Base-by-base conservation (phyloP, 2,329 filamentous ascomycete species). In the Xylaria hypoxylon region DNA sequence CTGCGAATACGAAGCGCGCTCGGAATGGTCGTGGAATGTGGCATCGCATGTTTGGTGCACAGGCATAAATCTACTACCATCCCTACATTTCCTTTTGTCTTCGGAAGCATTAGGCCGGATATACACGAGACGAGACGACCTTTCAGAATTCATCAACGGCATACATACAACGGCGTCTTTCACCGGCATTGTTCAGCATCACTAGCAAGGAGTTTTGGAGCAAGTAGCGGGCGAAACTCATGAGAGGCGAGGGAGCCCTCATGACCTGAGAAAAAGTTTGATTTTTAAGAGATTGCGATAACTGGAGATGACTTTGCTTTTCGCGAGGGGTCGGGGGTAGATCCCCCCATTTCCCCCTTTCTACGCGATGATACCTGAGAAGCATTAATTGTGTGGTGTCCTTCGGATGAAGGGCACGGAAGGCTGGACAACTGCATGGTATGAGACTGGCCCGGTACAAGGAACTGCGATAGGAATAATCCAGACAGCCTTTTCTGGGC, bases 11-110 rank as follows among this genome's bases (percentile, higher is more conserved):
- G n/a, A 86, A 85, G 80, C 83, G 85, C 58, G 81, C 80, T 65
- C 80, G 82, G 57, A 79, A 81, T 48, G 75, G 75, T 48, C 81
- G 84, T 44, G 83, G 85, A 68, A 81, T 87, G 79, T 85, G 85
- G 77, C 83, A 82, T 38, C 84, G 86, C 47, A 80, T 87, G 65
- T 85, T 87, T 65, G 83, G 84, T 51, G 80, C 82, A 15, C 62
- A 68, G 56, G 58, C 63, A 47, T 66, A 61, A 59, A 64, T 58
- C 31, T 58, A 38, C 47, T 59, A 62, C 44, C 48, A 47, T 40
- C 24, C 42, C 28, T 45, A 47, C 7, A 60, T 55, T 65, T 64
- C 56, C 48, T 59, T 65, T 67, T 64, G 62, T 62, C 35, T 48
- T 44, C 22, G 44, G 33, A 42, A 62, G 57, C 67, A 68, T 65